Base-by-base conservation (phyloP, 345 rosid genomes). In the Pistacia vera region DNA sequence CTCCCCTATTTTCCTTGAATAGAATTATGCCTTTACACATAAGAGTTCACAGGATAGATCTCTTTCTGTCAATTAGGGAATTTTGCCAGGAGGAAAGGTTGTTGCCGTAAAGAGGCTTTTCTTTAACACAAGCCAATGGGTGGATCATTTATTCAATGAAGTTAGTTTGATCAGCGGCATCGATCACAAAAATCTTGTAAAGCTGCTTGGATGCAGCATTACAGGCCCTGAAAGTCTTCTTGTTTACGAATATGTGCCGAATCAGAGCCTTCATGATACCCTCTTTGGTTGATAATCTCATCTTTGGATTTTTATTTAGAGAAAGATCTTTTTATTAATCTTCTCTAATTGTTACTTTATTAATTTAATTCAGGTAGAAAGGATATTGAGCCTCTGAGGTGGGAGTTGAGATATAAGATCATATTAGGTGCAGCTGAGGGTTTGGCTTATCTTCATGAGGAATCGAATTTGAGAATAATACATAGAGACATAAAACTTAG, bases 121-220 rank as follows among this genome's bases (percentile, higher is more conserved):
- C 75, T 92, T 91, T 83, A 91, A 91, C 76, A 93, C 98, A 55
- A 89, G 83, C 33, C 99, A 93, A 78, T 95, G 99, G 98, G 99
- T 92, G 6, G 99, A 95, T 70, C 93, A 93, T 79, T 95, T 95
- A 87, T 95, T 93, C 62, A 95, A 95, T 79, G 99, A 95, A 86
- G 98, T 95, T 51, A 95, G 88, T 67, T 65, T 95, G 81, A 93
- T 93, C 71, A 91, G 96, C 72, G 87, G 79, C 70, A 91, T 93
- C 35, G 59, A 89, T 46, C 98, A 95, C 89, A 92, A 87, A 75
- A 93, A 95, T 75, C 94, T 93, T 61, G 98, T 93, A 11, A 86
- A 84, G 81, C 80, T 95, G 73, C 68, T 95, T 69, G 99, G 99
- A 13, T 93, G 94, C 85, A 93, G 97, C 91, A 83, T 93, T 72